Base-by-base conservation (phyloP, 345 rosid genomes). In the Psidium guajava region DNA sequence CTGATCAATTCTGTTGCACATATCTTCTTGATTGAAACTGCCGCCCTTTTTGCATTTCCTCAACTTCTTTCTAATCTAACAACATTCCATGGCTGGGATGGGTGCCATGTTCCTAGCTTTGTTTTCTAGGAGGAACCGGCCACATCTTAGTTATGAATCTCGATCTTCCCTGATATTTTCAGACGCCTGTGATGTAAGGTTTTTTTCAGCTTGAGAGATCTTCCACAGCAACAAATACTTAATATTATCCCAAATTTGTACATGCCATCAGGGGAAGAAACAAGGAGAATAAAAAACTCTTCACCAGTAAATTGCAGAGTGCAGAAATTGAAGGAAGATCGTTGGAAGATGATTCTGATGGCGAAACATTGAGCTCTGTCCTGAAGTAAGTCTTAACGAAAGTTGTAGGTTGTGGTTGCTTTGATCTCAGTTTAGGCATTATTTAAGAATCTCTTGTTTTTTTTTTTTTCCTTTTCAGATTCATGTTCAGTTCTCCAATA, bases 341-440 rank as follows among this genome's bases (percentile, higher is more conserved):
- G 15, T 86, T 88, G 53, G 86, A 80, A 85, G 87, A 87, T 27
- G 89, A 36, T 36, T 36, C 36, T 36, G 36, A 36, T 36, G 36
- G 2, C 36, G 36, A 36, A 36, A 36, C 36, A 36, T 36, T 36
- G 36, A 36, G 36, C 36, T 36, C 2, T 36, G 75, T 91, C 85
- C 86, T 92, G 86, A 88, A 88, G 93, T 93, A 88, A 82, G 51
- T 91, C 84, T 82, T 58, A 85, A 54, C 0, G 51, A 32, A 27
- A 52, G 47, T 7, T 83, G 58, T 64, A 52, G 22, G 59, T 44
- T 74, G 32, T 64, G 27, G 22, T 25, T 52, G 55, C 40, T 22
- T 81, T 81, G 32, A 11, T 81, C 40, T 81, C 83, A 28, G 55
- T 81, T 81, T 27, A n/a, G 82, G 85, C 11, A 5, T 27, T 85